Conservation (phyloP, 139 green algal genomes). For the Closterium sp. region DNA sequence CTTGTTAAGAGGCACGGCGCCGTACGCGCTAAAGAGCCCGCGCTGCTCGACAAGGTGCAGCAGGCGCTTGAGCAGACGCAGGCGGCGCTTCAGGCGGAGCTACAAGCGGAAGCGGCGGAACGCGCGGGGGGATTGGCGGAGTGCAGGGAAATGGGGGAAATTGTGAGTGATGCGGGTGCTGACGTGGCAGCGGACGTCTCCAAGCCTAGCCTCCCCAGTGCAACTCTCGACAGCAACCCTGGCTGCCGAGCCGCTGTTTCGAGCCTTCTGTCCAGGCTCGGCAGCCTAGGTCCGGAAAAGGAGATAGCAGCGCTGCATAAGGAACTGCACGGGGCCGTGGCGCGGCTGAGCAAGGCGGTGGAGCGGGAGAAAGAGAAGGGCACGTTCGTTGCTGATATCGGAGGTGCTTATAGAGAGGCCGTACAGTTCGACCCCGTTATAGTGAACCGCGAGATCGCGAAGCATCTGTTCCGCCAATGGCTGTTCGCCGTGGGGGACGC, state of each 20-base stretch:
- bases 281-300: too few species aligned
- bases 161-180: neutral
- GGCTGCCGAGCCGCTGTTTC: too few species aligned
- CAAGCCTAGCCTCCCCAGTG: neutral
- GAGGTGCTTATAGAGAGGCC: constrained; percentile 57
- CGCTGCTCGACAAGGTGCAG: neutral
- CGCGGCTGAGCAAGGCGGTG: constrained; percentile 73
- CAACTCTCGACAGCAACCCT: too few species aligned
- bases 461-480: constrained; percentile 86
- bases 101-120: neutral
- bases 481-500: constrained; percentile 75
- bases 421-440: constrained; percentile 59
- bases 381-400: too few species aligned
- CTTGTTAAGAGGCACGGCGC: too few species aligned
- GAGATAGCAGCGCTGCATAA: constrained; percentile 53
- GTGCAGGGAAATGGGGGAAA: neutral
- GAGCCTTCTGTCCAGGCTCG: too few species aligned
- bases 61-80: neutral
- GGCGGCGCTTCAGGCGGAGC: too few species aligned
- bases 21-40: too few species aligned
- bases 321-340: constrained; percentile 72
- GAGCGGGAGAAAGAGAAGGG: constrained; percentile 60
- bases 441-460: constrained; percentile 77
- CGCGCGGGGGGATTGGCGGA: neutral
- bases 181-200: neutral